phyloP scores from a whole-genome alignment of 331 rosid genomes.

The Quercus phellos region DNA sequence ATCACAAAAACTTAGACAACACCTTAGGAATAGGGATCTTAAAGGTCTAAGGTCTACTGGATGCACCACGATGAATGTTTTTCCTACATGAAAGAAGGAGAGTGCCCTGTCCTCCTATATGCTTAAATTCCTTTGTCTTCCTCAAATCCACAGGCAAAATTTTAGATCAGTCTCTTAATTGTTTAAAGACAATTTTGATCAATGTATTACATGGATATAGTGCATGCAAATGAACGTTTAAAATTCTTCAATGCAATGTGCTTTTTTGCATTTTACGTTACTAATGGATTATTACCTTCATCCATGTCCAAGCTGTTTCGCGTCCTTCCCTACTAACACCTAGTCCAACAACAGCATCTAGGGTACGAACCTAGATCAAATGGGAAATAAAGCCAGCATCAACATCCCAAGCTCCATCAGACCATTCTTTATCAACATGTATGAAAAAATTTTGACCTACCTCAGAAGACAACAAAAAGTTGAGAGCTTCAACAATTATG shows the following conservation, averaged over 20 bases:
- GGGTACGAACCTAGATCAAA: conserved; percentile 62
- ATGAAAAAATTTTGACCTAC: too few relatives aligned
- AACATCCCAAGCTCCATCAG: too few relatives aligned
- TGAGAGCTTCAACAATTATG: too few relatives aligned
- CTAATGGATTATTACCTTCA: conserved; percentile 46
- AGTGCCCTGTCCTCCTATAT: neutral
- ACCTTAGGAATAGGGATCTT: too few relatives aligned
- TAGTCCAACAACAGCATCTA: conserved; percentile 74
- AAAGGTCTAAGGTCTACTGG: neutral
- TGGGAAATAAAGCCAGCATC: neutral
- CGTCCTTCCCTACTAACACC: conserved; percentile 59
- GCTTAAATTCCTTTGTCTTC: neutral
- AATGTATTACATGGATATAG: neutral
- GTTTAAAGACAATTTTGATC: neutral
- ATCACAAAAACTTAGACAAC: neutral
- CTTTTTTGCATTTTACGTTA: neutral
- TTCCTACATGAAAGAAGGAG: neutral
- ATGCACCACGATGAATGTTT: neutral
- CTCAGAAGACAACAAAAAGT: neutral
- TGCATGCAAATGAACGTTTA: neutral
- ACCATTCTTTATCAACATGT: too few relatives aligned
- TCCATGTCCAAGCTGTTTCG: conserved; percentile 82
- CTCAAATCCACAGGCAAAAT: neutral
- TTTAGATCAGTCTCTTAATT: neutral
- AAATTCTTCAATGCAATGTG: neutral